Percentiles rank a stretch among this genome's conserved stretches.
Conservation (phyloP, 1,284 basidiomycete species). For the Fomitopsis palustris region DNA sequence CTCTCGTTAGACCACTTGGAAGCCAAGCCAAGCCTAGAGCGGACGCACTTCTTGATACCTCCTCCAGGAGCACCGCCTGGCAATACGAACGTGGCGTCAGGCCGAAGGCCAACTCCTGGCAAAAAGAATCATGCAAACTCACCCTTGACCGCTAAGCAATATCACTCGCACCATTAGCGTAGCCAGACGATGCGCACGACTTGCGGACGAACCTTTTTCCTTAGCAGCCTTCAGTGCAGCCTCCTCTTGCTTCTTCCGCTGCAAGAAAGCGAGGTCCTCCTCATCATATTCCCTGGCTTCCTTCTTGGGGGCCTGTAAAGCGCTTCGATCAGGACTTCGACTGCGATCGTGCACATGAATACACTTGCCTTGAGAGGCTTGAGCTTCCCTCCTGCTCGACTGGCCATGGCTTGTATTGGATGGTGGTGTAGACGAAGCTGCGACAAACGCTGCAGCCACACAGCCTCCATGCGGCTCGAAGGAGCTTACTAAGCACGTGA, state of each 20-base stretch:
- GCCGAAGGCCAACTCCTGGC: neutral
- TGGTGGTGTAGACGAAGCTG: neutral
- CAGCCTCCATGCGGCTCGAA: neutral
- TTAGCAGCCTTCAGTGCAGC: constrained; percentile 64
- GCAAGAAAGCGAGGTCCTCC: constrained; percentile 68
- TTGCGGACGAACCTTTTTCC: constrained; percentile 53
- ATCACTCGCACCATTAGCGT: neutral
- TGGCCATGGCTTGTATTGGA: neutral
- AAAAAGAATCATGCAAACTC: constrained; percentile 18
- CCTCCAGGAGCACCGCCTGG: constrained; percentile 65
- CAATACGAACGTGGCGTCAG: constrained; percentile 4
- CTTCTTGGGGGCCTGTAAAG: constrained; percentile 69
- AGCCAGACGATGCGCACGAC: neutral
- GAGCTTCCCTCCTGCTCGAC: constrained; percentile 68
- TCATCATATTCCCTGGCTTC: constrained; percentile 69
- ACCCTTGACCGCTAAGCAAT: constrained; percentile 58
- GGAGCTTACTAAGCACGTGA: neutral
- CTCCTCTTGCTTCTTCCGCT: constrained; percentile 69
- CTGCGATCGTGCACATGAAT: neutral
- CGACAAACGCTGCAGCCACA: neutral
- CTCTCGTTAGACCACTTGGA: constrained; percentile 3
- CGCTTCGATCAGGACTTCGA: neutral
- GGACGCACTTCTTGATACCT: constrained; percentile 78
- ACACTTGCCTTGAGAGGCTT: constrained; percentile 66
- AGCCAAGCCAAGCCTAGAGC: neutral